A percentile compares a stretch with the other conserved stretches of the same genome.
These are phyloP conservation scores for Backusella luteola DNA, from an alignment of 192 early-diverging fungal genomes.

Conservation along the genomic window DNA sequence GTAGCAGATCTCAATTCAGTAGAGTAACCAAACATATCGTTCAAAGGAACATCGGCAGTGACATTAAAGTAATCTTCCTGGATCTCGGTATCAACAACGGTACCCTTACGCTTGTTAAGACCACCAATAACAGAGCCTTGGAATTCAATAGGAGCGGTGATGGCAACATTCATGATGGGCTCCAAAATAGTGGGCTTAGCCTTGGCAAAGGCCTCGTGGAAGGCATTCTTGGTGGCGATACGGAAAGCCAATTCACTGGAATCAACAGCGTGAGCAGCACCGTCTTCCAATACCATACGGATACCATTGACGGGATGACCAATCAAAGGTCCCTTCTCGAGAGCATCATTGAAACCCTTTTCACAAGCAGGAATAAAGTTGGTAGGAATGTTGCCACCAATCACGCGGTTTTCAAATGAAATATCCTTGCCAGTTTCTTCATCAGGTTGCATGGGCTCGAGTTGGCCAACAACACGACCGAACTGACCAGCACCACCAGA, in stretches of 20 bases:
- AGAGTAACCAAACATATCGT: slow-evolving; percentile 99
- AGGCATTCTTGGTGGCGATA: slow-evolving; percentile 81
- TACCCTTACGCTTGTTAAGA: slow-evolving; percentile 97
- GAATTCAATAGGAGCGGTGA: slow-evolving; percentile 90
- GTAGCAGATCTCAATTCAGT: slow-evolving; percentile 90
- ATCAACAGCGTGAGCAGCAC: slow-evolving; percentile 89
- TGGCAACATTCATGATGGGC: slow-evolving; percentile 94
- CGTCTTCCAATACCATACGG: slow-evolving; percentile 90
- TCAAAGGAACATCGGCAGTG: slow-evolving; percentile 87
- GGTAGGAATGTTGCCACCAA: slow-evolving; percentile 92
- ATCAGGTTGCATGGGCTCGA: slow-evolving; percentile 77
- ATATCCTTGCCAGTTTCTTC: slow-evolving; percentile 61
- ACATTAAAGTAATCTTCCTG: slow-evolving; percentile 91
- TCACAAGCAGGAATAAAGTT: slow-evolving; percentile 94
- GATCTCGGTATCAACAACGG: slow-evolving; percentile 89
- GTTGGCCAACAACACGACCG: slow-evolving; percentile 85
- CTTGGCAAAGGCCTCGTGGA: slow-evolving; percentile 85
- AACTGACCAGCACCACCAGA: slow-evolving; percentile 96
- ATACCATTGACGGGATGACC: slow-evolving; percentile 87
- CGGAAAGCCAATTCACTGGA: slow-evolving; percentile 96
- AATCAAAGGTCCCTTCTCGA: slow-evolving; percentile 87
- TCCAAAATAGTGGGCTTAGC: slow-evolving; percentile 86
- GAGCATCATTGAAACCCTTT: slow-evolving; percentile 92
- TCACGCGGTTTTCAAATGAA: slow-evolving; percentile 81
- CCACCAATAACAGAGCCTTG: slow-evolving; percentile 89